Percentiles rank a stretch among this genome's conserved stretches.
Evolutionary conservation across 768 basidiomycete species (phyloP).

Genomic region (Leucosporidium yakuticum): DNA sequence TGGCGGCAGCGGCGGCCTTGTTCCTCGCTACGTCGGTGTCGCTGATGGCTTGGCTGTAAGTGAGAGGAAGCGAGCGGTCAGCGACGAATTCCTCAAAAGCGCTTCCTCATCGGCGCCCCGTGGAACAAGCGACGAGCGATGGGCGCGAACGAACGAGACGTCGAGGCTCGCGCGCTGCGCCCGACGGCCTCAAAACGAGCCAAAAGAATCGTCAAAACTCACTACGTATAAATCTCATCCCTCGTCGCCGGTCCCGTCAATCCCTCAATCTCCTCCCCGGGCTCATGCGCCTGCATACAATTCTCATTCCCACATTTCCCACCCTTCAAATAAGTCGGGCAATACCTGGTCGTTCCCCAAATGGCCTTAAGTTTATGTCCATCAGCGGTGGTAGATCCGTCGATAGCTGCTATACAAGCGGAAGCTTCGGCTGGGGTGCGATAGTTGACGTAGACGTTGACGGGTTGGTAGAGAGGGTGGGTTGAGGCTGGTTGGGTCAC

Average conservation of each 20-base stretch:
- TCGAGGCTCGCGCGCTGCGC: too few relatives aligned
- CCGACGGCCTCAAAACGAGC: too few relatives aligned
- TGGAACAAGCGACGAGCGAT: too few relatives aligned
- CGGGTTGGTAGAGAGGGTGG: slow-evolving; percentile 39
- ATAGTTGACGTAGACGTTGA: slow-evolving; percentile 96
- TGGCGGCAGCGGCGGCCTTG: slow-evolving; percentile 6
- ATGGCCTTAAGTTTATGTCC: slow-evolving; percentile 86
- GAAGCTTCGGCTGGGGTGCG: slow-evolving; percentile 90
- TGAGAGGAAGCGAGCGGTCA: slow-evolving; percentile 13
- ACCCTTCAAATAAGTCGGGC: slow-evolving; percentile 87
- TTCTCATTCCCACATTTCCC: slow-evolving; percentile 74
- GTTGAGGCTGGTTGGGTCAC: slow-evolving; percentile 17
- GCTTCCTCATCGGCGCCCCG: too few relatives aligned
- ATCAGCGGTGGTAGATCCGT: slow-evolving; percentile 83
- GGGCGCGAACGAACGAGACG: too few relatives aligned
- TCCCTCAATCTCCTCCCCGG: slow-evolving; percentile 90
- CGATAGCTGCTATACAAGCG: slow-evolving; percentile 83
- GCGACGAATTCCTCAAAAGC: slow-evolving; percentile 47
- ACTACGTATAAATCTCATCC: slow-evolving; percentile 91
- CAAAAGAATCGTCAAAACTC: slow-evolving; percentile 40
- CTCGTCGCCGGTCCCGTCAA: slow-evolving; percentile 60
- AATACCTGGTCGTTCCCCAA: slow-evolving; percentile 95
- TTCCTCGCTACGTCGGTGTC: slow-evolving; percentile 43
- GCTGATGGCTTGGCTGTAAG: slow-evolving; percentile 40
- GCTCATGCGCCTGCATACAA: slow-evolving; percentile 94